phyloP scores from a whole-genome alignment of 2,329 filamentous ascomycete species.

The Calonectria fujianensis region DNA sequence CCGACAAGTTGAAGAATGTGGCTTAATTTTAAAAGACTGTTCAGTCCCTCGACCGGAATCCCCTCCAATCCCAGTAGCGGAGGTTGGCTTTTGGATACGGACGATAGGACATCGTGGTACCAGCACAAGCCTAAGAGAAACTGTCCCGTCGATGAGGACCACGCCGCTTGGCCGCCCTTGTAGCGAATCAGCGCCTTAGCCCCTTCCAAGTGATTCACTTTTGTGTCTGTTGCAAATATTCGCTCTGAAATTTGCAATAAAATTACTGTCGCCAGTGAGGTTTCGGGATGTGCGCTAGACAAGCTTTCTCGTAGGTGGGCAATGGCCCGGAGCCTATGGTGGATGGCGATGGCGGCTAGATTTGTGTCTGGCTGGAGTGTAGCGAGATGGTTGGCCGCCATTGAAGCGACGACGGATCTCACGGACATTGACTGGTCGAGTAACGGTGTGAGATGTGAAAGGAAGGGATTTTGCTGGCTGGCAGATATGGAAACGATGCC shows the following conservation, averaged over 20 bases:
- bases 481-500: constrained; percentile 11
- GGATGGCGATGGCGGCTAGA: not conserved
- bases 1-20: constrained; percentile 1
- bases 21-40: not conserved
- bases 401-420: constrained; percentile 11
- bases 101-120: constrained; percentile 11
- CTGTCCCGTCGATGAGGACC: constrained; percentile 9
- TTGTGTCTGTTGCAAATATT: constrained; percentile 9
- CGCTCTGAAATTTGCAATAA: constrained; percentile 8
- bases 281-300: not conserved
- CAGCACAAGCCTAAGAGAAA: constrained; percentile 11
- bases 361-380: constrained; percentile 13
- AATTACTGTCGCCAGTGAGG: not conserved
- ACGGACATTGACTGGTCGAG: not conserved
- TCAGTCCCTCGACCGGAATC: constrained; percentile 4
- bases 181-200: constrained; percentile 4
- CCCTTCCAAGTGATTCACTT: constrained; percentile 2
- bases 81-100: constrained; percentile 8
- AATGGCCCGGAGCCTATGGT: constrained; percentile 6
- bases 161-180: not conserved
- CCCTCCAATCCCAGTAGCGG: not conserved
- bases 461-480: not conserved
- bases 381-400: constrained; percentile 10
- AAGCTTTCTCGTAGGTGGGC: not conserved
- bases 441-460: constrained; percentile 1